Base-by-base conservation (phyloP, 352 stramenopile species). In the Pythium aquatile region DNA sequence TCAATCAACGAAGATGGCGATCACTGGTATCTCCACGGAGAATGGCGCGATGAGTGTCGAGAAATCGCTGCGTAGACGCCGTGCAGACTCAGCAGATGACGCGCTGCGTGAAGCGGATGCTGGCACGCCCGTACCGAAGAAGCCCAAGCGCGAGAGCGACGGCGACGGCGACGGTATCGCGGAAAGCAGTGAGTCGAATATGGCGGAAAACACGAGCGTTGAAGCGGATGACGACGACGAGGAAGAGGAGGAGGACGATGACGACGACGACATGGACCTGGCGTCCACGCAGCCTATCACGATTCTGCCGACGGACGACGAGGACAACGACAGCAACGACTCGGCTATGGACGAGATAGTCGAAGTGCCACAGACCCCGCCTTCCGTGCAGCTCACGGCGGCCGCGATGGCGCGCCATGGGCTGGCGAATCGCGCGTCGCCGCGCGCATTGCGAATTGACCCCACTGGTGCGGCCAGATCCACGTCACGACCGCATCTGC, bases 201-300 rank as follows among this genome's bases (percentile, higher is more conserved):
- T 42, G 8, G 44, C 44, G 3, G 44, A 51, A 51, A 51, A 13
- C 44, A 51, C 44, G 44, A 51, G 44, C 44, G 20, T 51, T 5
- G 44, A 51, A 29, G 44, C 44, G n/a, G 51, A 55, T n/a, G 47
- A 69, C 33, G 56, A 42, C 55, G 28, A 33, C 11, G 61, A 16
- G 9, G 33, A 37, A 30, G n/a, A 48, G 9, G 54, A 67, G 14
- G 51, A 67, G 14, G 51, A 63, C 9, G 55, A 56, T 24, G 55
- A 68, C 28, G 66, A 63, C 5, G 66, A 72, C 47, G 65, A 64
- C 40, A 62, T 68, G 54, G 65, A 68, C 1, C 60, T 64, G 28
- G 47, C 55, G 30, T 33, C 62, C 0, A 61, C 48, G 17, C 58
- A 71, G 46, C 58, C 54, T 5, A 58, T 51, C 1, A 55, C 64